Evolutionary conservation across 2,329 filamentous ascomycete genomes (phyloP), one percentile per base, ranked within the genome.

Genomic region (Sporothrix humicola): DNA sequence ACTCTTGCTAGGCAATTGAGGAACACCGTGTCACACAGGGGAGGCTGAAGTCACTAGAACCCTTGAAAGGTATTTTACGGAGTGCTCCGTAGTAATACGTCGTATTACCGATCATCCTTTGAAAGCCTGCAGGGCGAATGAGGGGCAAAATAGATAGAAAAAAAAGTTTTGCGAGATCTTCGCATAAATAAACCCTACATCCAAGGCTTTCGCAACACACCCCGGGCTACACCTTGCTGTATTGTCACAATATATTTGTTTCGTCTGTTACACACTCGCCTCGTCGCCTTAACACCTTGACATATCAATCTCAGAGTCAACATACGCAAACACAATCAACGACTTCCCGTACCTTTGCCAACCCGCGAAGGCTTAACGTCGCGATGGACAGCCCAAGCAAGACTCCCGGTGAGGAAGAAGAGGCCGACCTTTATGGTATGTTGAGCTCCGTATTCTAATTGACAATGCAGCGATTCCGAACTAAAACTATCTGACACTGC

Each of bases 371-470:
- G 10, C 5, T 20, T 15, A 58, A 31, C 15, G 3, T 5, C 9
- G 52, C 10, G 2, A 80, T 80, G 79, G 78, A 78, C 69, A 75
- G 72, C 59, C 71, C 78, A 15, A 77, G 75, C 71, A 76, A 66
- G 15, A 59, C 74, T 48, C 73, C 77, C 37, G 71, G 52, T 26
- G 77, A 76, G 31, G 78, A 77, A 31, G 87, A 86, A 76, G 87
- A 89, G 76, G 78, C 86, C 76, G 88, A 91, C 79, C 85, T 91
- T 79, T 91, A 91, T 78, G 82, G 84, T 85, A 78, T 46, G 65
- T 31, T 2, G n/a, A 13, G 8, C 9, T n/a, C 37, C 3, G n/a
- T 5, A 42, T 9, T 6, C 23, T 42, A 6, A n/a, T 15, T 17
- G 42, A 37, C 31, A 37, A 8, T 20, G 1, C 20, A 10, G 7